Conservation (phyloP, 495 filamentous ascomycete species). For the Penicillium silybi region DNA sequence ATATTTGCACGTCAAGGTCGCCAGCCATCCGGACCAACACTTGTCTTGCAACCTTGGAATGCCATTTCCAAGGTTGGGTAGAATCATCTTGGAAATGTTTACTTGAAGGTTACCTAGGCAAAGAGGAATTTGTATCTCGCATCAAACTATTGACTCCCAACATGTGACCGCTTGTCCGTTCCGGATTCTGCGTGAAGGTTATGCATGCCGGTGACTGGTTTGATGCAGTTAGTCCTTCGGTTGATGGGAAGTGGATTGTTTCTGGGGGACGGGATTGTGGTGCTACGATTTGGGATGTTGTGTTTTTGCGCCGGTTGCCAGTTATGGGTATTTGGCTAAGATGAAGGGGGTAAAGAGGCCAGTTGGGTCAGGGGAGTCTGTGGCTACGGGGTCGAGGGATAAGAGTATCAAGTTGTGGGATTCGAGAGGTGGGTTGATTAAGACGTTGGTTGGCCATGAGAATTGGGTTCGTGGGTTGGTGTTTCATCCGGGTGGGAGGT, state of each 20-base stretch:
- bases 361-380: constrained; percentile 71
- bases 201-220: constrained; percentile 57
- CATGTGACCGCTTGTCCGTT: background rate
- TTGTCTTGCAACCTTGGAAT: background rate
- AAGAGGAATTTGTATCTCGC: background rate
- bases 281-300: constrained; percentile 81
- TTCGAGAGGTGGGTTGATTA: constrained; percentile 72
- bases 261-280: constrained; percentile 77
- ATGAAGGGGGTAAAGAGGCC: constrained; percentile 70
- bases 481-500: constrained; percentile 91
- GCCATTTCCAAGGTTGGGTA: background rate
- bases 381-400: constrained; percentile 85
- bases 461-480: constrained; percentile 85
- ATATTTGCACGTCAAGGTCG: background rate
- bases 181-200: constrained; percentile 3
- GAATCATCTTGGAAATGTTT: background rate
- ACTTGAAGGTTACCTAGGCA: background rate
- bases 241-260: constrained; percentile 77
- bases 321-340: constrained; percentile 68
- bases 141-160: background rate
- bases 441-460: constrained; percentile 85
- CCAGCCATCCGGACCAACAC: background rate
- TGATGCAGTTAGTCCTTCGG: constrained; percentile 73
- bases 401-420: constrained; percentile 91
- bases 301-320: constrained; percentile 71